Evolutionary conservation across 1,139 yeast genomes (phyloP).

Genomic region (Yamadazyma atlantica): DNA sequence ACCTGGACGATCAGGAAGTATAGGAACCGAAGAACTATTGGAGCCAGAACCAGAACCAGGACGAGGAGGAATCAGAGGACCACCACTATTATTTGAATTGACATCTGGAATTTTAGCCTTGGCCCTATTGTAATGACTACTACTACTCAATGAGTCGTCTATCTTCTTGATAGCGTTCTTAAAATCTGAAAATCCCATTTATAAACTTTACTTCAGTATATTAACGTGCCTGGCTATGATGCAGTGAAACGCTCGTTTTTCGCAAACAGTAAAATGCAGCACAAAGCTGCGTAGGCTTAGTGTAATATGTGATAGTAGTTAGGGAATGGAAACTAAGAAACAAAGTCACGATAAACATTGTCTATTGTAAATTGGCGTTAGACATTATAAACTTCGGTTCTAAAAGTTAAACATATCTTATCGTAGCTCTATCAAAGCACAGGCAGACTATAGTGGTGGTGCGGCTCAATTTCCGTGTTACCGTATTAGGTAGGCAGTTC

Average conservation of each 20-base stretch:
- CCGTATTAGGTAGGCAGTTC: constrained; percentile 9
- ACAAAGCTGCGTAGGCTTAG: not conserved
- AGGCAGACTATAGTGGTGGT: no score
- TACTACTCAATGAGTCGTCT: constrained; percentile 13
- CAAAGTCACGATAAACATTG: no score
- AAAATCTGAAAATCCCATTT: constrained; percentile 31
- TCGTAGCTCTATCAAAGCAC: no score
- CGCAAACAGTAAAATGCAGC: not conserved
- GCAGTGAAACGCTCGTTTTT: not conserved
- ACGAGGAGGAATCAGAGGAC: not conserved
- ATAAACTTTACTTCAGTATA: not conserved
- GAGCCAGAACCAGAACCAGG: constrained; percentile 1
- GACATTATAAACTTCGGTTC: no score
- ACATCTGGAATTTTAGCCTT: constrained; percentile 7
- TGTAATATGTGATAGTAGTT: not conserved
- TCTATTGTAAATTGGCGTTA: no score
- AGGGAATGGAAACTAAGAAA: no score
- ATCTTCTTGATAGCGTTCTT: constrained; percentile 26
- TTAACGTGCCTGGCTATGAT: no score
- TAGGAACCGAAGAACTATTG: not conserved
- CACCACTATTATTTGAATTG: not conserved
- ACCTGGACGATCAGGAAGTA: not conserved
- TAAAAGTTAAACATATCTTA: no score
- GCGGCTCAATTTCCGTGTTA: not conserved
- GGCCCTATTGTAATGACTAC: constrained; percentile 8